Evolutionary conservation across 257 asterid species (phyloP).

Genomic region (Nicotiana obtusifolia): DNA sequence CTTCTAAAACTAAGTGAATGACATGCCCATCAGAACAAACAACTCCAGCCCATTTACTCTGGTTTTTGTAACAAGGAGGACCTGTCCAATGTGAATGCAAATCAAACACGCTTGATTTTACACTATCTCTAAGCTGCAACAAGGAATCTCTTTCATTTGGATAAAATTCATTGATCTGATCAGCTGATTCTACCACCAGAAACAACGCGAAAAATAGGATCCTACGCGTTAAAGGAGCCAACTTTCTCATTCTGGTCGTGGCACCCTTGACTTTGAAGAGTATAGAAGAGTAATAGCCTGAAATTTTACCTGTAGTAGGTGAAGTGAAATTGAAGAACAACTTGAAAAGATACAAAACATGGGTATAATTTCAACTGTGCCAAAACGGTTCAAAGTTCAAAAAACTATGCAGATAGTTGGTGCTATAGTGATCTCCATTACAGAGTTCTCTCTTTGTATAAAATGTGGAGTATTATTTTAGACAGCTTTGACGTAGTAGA

Average conservation of each 20-base stretch:
- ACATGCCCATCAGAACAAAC: conserved; percentile 52
- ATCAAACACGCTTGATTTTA: conserved; percentile 27
- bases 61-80: conserved; percentile 48
- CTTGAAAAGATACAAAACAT: neutral
- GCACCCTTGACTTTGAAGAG: neutral
- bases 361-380: neutral
- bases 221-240: neutral
- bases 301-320: conserved; percentile 3
- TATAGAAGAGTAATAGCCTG: neutral
- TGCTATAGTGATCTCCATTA: neutral
- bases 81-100: conserved; percentile 73
- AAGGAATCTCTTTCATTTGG: conserved; percentile 56
- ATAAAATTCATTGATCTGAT: conserved; percentile 14
- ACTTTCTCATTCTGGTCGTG: neutral
- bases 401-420: neutral
- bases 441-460: neutral
- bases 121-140: conserved; percentile 45
- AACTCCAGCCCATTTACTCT: conserved; percentile 62
- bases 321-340: neutral
- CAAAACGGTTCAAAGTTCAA: neutral
- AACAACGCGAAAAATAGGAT: neutral
- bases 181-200: neutral
- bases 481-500: conserved; percentile 22
- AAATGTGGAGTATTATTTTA: neutral
- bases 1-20: conserved; percentile 43